Conservation (phyloP, 2,329 filamentous ascomycete genomes). For the Fusarium lateritium region DNA sequence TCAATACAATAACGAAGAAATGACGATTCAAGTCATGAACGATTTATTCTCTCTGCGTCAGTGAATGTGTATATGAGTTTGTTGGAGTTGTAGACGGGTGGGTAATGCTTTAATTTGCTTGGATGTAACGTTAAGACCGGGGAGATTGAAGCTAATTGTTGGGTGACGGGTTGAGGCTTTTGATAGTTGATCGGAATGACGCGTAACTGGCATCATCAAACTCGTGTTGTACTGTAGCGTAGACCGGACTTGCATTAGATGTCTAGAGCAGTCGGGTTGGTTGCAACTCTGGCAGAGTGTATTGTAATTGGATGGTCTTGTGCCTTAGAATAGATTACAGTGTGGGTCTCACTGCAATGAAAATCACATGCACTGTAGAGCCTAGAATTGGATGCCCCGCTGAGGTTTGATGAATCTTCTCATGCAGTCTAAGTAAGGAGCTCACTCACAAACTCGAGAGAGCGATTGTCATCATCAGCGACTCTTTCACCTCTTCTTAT, state of each 20-base stretch:
- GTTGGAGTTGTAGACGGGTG: not conserved
- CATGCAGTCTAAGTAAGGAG: constrained; percentile 35
- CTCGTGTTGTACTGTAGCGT: not conserved
- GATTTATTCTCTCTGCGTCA: constrained; percentile 15
- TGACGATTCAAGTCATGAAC: constrained; percentile 29
- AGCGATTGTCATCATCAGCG: constrained; percentile 8
- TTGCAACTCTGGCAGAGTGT: constrained; percentile 15
- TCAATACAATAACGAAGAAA: constrained; percentile 44
- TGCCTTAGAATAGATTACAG: constrained; percentile 26
- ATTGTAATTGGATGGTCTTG: not conserved
- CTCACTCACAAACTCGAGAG: constrained; percentile 26
- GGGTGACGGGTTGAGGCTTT: constrained; percentile 1
- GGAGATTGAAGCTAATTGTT: not conserved
- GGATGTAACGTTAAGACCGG: not conserved
- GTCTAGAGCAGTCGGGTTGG: not conserved
- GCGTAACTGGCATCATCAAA: constrained; percentile 34
- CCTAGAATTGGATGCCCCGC: constrained; percentile 43
- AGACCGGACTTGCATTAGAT: not conserved
- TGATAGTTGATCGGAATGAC: constrained; percentile 10
- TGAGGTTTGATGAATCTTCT: constrained; percentile 42
- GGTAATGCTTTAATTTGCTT: not conserved
- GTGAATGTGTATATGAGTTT: not conserved
- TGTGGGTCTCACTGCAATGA: constrained; percentile 4
- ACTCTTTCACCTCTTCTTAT: not conserved
- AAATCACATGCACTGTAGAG: constrained; percentile 37